Conservation (phyloP, 2,329 filamentous ascomycete species). For the Fonsecaea nubica region DNA sequence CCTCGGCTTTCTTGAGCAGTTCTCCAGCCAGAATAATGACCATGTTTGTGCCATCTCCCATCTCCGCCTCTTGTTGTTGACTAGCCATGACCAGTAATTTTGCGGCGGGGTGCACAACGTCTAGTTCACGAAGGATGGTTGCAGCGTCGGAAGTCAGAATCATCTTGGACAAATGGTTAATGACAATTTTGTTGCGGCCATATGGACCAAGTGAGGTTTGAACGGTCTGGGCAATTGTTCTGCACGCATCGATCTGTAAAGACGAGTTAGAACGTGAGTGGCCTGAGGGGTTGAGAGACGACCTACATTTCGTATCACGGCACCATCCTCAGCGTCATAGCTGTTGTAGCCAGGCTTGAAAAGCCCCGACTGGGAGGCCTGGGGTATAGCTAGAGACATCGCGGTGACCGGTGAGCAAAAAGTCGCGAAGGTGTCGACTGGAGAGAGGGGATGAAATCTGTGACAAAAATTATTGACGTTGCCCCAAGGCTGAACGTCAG, state of each 20-base stretch:
- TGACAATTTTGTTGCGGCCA: conserved; percentile 99
- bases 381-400: conserved; percentile 97
- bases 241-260: conserved; percentile 83
- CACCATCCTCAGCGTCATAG: conserved; percentile 99
- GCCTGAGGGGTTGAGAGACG: neutral
- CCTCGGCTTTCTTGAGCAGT: conserved; percentile 94
- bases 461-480: conserved; percentile 2
- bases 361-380: conserved; percentile 87
- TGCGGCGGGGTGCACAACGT: conserved; percentile 96
- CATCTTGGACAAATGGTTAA: conserved; percentile 99
- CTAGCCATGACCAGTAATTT: conserved; percentile 98
- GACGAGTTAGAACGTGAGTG: conserved; percentile 16
- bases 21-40: conserved; percentile 96
- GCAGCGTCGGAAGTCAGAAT: conserved; percentile 97
- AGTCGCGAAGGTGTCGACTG: neutral
- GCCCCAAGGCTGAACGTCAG: neutral
- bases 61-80: conserved; percentile 98
- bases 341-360: conserved; percentile 98
- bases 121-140: conserved; percentile 94
- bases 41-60: conserved; percentile 97
- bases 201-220: conserved; percentile 97
- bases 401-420: neutral
- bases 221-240: conserved; percentile 92
- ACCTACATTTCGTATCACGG: conserved; percentile 80
- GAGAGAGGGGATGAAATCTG: neutral